Conservation (phyloP, 2,329 filamentous ascomycete species). For the Diaporthe sp. region DNA sequence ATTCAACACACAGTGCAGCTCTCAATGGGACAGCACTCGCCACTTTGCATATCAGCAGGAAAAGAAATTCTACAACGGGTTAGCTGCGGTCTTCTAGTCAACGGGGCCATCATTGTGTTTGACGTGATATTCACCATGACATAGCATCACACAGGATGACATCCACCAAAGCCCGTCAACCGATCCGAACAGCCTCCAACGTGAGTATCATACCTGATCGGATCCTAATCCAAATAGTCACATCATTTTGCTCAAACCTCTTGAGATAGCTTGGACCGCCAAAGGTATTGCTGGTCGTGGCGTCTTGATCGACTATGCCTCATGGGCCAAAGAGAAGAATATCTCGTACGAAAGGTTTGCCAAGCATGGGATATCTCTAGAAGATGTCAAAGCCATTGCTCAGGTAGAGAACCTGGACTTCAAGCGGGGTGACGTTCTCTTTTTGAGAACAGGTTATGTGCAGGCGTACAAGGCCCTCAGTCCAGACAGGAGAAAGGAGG, state of each 20-base stretch:
- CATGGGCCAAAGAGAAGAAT: slow-evolving; percentile 3
- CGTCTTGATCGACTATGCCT: background rate
- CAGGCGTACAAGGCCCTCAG: background rate
- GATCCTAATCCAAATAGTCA: too few species aligned
- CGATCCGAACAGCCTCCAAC: slow-evolving; percentile 1
- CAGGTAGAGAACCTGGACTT: background rate
- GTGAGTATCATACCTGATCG: background rate
- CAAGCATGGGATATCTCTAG: background rate
- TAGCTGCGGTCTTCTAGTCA: background rate
- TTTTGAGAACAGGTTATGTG: slow-evolving; percentile 2
- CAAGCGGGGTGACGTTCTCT: background rate
- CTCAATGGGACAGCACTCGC: slow-evolving; percentile 1
- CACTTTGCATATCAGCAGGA: slow-evolving; percentile 2
- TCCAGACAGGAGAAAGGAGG: background rate
- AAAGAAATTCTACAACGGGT: slow-evolving; percentile 15
- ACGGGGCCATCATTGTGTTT: background rate
- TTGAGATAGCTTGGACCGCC: background rate
- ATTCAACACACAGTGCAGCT: slow-evolving; percentile 15
- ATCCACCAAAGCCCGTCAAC: background rate
- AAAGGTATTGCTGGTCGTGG: slow-evolving; percentile 2
- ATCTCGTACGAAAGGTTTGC: slow-evolving; percentile 3
- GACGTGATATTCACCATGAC: background rate
- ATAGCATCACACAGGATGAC: slow-evolving; percentile 7
- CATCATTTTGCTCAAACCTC: background rate
- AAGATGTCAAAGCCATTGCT: background rate